A percentile compares a stretch with the other conserved stretches of the same genome.
These are phyloP conservation scores for Neurospora africana DNA, from an alignment of 495 filamentous ascomycete genomes.

Conservation along the genomic window DNA sequence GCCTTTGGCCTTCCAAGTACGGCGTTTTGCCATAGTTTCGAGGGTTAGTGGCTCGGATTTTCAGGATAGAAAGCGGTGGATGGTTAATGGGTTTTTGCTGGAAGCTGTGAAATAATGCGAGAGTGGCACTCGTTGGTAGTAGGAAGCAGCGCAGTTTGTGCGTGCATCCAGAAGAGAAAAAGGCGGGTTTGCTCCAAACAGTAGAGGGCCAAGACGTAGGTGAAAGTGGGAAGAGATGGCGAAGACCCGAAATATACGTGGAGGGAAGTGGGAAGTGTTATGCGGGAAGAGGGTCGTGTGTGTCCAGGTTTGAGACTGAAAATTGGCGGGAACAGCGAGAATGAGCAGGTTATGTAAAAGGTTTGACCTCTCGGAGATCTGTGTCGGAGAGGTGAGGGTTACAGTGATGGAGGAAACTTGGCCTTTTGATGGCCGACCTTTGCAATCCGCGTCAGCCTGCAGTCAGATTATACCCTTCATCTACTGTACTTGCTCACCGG, in stretches of 20 bases:
- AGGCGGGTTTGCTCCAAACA: neutral
- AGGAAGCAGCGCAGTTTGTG: neutral
- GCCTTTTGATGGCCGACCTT: neutral
- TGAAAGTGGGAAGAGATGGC: neutral
- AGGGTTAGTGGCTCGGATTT: neutral
- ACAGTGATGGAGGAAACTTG: neutral
- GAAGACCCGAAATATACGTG: neutral
- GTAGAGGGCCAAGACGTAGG: neutral
- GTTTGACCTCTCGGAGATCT: neutral
- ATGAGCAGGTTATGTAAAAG: neutral
- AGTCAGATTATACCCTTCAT: neutral
- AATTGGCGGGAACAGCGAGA: neutral
- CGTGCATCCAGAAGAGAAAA: neutral
- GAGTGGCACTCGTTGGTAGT: neutral
- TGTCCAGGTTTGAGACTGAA: neutral
- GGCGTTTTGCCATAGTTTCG: neutral
- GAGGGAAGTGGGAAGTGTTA: neutral
- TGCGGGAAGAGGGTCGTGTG: neutral
- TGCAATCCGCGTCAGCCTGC: neutral
- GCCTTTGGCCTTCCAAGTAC: neutral
- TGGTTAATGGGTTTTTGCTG: neutral
- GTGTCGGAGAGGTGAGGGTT: neutral
- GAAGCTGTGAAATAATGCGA: neutral
- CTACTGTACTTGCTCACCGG: neutral
- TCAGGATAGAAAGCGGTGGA: neutral